Evolutionary conservation across 2,329 filamentous ascomycete species (phyloP).

Genomic region (Trichophyton rubrum): DNA sequence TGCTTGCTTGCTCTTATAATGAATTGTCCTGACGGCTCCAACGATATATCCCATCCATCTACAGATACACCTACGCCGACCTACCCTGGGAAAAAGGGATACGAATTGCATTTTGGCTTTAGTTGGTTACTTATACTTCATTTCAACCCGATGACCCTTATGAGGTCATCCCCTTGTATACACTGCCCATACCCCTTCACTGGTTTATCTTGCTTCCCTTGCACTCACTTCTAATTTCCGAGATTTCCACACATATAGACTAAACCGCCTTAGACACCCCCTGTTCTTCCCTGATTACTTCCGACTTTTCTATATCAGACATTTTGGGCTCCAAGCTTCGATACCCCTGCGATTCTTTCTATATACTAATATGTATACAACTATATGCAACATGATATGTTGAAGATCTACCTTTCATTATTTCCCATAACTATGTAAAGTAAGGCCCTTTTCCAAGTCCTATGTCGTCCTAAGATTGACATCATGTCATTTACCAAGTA

Average conservation of each 20-base stretch:
- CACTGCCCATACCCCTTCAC: not conserved
- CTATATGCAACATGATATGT: not conserved
- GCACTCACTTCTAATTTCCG: not conserved
- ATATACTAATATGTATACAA: not conserved
- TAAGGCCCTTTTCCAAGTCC: no score
- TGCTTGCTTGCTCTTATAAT: not conserved
- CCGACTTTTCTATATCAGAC: not conserved
- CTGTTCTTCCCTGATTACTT: not conserved
- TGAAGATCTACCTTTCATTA: not conserved
- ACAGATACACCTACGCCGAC: not conserved
- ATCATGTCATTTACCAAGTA: no score
- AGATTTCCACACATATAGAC: not conserved
- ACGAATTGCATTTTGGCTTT: conserved; percentile 1
- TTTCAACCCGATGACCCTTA: not conserved
- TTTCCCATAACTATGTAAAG: no score
- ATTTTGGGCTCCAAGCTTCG: not conserved
- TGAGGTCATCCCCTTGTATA: not conserved
- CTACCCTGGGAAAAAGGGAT: not conserved
- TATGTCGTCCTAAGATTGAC: no score
- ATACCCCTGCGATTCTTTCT: not conserved
- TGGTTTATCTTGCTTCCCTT: not conserved
- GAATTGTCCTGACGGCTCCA: conserved; percentile 1
- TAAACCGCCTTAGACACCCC: not conserved
- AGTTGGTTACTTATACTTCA: not conserved
- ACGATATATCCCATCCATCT: not conserved